These are phyloP conservation scores for Melaleuca alternifolia DNA, from an alignment of 345 rosid genomes.

Conservation along the genomic window DNA sequence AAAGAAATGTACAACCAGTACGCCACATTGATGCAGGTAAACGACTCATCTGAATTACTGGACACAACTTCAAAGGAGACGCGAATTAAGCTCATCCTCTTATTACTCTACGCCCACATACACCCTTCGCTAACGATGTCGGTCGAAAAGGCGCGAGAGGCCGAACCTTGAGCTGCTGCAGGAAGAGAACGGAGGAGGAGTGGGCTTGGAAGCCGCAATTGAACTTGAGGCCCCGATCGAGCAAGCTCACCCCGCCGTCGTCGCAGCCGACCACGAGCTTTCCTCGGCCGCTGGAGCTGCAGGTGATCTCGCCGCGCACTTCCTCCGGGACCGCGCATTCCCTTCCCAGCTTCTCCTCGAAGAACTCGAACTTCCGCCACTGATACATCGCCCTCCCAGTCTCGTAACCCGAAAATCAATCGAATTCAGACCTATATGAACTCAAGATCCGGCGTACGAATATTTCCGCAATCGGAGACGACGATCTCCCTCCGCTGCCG, in stretches of 20 bases:
- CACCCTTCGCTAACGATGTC: background rate
- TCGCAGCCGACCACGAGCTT: slow-evolving; percentile 85
- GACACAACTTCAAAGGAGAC: background rate
- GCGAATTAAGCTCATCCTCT: background rate
- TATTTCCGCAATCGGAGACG: background rate
- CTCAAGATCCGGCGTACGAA: background rate
- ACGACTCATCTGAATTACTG: background rate
- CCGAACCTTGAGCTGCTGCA: slow-evolving; percentile 86
- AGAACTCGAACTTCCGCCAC: slow-evolving; percentile 97
- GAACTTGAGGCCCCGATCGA: slow-evolving; percentile 94
- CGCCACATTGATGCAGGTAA: background rate
- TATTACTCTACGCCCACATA: background rate
- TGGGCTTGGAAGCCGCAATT: slow-evolving; percentile 81
- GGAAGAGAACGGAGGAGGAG: slow-evolving; percentile 71
- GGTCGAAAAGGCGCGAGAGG: background rate
- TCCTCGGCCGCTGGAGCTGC: slow-evolving; percentile 97
- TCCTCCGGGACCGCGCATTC: slow-evolving; percentile 77
- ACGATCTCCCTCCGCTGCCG: background rate
- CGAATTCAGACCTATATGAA: background rate
- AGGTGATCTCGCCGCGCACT: slow-evolving; percentile 50
- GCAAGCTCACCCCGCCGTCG: slow-evolving; percentile 71
- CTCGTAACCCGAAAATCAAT: background rate
- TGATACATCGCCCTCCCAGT: slow-evolving; percentile 46
- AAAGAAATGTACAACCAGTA: background rate
- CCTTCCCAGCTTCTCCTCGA: slow-evolving; percentile 92